Evolutionary conservation across 1,284 basidiomycete species (phyloP), one percentile per base, ranked within the genome.

Genomic region (Apiotrichum sp.): DNA sequence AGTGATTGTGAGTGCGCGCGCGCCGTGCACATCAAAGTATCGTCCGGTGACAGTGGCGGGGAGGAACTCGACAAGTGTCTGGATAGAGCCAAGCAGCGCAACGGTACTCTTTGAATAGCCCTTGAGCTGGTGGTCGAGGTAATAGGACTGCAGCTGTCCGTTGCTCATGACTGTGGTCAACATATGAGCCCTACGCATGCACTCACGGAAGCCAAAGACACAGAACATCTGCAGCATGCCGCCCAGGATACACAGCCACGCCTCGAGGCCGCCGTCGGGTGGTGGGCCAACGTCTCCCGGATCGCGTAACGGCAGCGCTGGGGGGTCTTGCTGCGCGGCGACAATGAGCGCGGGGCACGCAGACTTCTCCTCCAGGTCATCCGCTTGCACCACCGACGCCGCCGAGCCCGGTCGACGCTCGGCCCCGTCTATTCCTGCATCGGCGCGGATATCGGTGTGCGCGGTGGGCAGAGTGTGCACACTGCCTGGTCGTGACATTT

Each of bases 201-300:
- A 22, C 73, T 63, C 57, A 75, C 73, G 59, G 46, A 74, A 69
- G 3, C 74, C 74, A 52, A 73, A 72, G 13, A 72, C 58, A 33
- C 66, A 68, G 53, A 76, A 74, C 32, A 71, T 50, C 3, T 71
- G 59, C 33, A 73, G 65, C 50, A 71, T 69, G 9, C 54, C 56
- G 8, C 71, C 65, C 38, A 67, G 64, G n/a, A 62, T 59, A 13
- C 46, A 46, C 14, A 52, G 39, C 57, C 57, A 62, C 1, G 61
- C 61, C 9, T 50, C 38, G 22, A 49, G 46, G 5, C 57, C 61
- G 13, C 61, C 61, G 42, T 62, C 61, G 0, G 61, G 61, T 9
- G 61, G 55, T 10, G 59, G 59, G 6, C 53, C 59, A 3, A 58
- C 36, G 36, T 38, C 36, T 22, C 22, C 22, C 22, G 22, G 22